These are phyloP conservation scores for Pyrus bretschneideri DNA, from an alignment of 306 rosid genomes.

Conservation along the genomic window DNA sequence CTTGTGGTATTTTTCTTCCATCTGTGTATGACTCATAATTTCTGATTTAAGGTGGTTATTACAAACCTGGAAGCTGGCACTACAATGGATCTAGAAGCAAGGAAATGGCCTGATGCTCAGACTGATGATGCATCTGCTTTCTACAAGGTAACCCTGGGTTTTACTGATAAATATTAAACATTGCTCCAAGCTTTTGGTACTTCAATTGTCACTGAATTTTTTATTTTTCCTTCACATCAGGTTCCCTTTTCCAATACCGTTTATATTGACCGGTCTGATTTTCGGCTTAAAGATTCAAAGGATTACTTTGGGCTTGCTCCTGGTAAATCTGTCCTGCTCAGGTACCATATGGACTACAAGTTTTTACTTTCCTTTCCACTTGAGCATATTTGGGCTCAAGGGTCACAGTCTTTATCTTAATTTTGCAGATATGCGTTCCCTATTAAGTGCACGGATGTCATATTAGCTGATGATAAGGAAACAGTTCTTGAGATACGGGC, in stretches of 20 bases:
- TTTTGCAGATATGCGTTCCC: slow-evolving; percentile 82
- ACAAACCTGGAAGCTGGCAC: slow-evolving; percentile 74
- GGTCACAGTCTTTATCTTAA: slow-evolving; percentile 5
- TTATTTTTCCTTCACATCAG: slow-evolving; percentile 28
- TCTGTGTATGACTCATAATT: slow-evolving; percentile 5
- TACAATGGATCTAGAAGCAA: slow-evolving; percentile 66
- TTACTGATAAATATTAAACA: not conserved
- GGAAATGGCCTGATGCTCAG: slow-evolving; percentile 88
- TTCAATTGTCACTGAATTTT: not conserved
- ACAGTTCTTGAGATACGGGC: slow-evolving; percentile 82
- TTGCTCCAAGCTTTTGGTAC: not conserved
- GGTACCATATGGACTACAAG: slow-evolving; percentile 33
- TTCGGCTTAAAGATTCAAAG: slow-evolving; percentile 87
- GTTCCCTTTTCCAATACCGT: slow-evolving; percentile 73
- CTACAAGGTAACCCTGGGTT: slow-evolving; percentile 60
- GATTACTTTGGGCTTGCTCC: slow-evolving; percentile 98
- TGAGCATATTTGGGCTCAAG: not conserved
- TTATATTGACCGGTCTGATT: slow-evolving; percentile 84
- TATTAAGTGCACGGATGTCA: slow-evolving; percentile 83
- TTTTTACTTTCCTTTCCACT: slow-evolving; percentile 5
- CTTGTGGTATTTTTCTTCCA: not conserved
- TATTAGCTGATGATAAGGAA: slow-evolving; percentile 74
- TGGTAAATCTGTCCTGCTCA: slow-evolving; percentile 88
- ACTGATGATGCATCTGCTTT: slow-evolving; percentile 59
- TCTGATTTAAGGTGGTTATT: slow-evolving; percentile 61